Evolutionary conservation across 1,284 basidiomycete species (phyloP).

Genomic region (Ceratobasidium sp.): DNA sequence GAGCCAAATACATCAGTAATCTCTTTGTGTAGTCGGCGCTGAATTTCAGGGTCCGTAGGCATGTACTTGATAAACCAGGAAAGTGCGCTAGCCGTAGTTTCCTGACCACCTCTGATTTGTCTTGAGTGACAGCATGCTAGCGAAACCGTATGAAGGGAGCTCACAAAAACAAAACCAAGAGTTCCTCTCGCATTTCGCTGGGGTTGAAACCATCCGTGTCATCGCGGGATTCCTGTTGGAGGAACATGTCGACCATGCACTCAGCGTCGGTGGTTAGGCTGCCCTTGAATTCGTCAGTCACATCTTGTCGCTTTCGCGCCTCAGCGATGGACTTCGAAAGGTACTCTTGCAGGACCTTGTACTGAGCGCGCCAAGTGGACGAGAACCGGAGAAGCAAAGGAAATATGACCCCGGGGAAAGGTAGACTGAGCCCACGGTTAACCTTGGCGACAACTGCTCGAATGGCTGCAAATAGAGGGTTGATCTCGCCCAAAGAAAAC

Average conservation of each 20-base stretch:
- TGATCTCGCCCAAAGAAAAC: not conserved
- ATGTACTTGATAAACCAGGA: conserved; percentile 27
- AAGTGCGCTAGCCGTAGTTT: not conserved
- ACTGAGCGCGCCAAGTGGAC: not conserved
- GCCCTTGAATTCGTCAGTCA: too few species aligned
- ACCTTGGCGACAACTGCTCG: not conserved
- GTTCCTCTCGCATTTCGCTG: not conserved
- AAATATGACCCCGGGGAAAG: conserved; percentile 9
- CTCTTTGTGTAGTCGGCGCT: conserved; percentile 20
- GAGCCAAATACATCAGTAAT: not conserved
- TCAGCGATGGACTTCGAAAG: not conserved
- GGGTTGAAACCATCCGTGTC: not conserved
- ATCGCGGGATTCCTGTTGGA: conserved; percentile 20
- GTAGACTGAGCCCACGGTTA: not conserved
- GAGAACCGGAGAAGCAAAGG: conserved; percentile 10
- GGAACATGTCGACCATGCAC: conserved; percentile 16
- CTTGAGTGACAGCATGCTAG: not conserved
- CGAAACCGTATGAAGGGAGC: not conserved
- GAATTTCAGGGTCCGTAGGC: conserved; percentile 9
- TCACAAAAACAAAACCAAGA: conserved; percentile 17
- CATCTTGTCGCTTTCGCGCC: not conserved
- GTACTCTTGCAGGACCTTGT: not conserved
- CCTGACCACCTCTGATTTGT: conserved; percentile 3
- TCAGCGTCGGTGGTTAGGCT: conserved; percentile 5
- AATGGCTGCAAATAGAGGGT: not conserved